phyloP scores from a whole-genome alignment of 768 basidiomycete species.

The Suillus lakei region DNA sequence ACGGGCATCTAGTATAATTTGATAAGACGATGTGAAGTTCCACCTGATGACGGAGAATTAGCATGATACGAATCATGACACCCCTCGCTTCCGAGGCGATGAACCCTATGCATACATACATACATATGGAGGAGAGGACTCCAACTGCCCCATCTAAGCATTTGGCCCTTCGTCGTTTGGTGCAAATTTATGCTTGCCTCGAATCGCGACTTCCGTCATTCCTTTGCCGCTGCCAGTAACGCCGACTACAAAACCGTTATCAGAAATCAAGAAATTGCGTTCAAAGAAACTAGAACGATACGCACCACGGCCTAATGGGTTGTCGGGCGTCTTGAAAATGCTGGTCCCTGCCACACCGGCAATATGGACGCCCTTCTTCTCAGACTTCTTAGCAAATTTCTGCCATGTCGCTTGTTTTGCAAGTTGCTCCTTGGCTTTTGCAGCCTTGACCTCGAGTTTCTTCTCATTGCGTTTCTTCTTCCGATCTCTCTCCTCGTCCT shows the following conservation, averaged over 20 bases:
- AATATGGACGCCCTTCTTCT: constrained; percentile 91
- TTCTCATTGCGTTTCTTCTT: constrained; percentile 98
- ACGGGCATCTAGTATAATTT: constrained; percentile 28
- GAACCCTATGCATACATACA: constrained; percentile 12
- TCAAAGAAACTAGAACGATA: constrained; percentile 26
- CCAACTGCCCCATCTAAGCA: constrained; percentile 23
- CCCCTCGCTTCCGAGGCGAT: constrained; percentile 5
- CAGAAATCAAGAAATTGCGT: constrained; percentile 17
- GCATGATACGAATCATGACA: neutral
- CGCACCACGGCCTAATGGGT: constrained; percentile 84
- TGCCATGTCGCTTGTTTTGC: constrained; percentile 89
- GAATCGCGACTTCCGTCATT: constrained; percentile 76
- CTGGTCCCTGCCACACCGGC: constrained; percentile 88
- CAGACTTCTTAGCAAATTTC: constrained; percentile 93
- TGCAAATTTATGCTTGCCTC: constrained; percentile 79
- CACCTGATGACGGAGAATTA: constrained; percentile 19
- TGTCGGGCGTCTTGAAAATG: constrained; percentile 94
- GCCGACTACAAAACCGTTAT: constrained; percentile 59
- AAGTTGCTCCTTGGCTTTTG: constrained; percentile 87
- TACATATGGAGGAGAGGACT: neutral
- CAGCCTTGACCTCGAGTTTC: constrained; percentile 81
- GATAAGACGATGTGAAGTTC: constrained; percentile 21
- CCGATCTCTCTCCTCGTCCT: constrained; percentile 85
- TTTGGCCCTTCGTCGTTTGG: constrained; percentile 50
- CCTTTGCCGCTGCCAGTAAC: constrained; percentile 90